A percentile compares a stretch with the other conserved stretches of the same genome.
Conservation (phyloP, 2,329 filamentous ascomycete species). For the Drechslerella coelobrocha region DNA sequence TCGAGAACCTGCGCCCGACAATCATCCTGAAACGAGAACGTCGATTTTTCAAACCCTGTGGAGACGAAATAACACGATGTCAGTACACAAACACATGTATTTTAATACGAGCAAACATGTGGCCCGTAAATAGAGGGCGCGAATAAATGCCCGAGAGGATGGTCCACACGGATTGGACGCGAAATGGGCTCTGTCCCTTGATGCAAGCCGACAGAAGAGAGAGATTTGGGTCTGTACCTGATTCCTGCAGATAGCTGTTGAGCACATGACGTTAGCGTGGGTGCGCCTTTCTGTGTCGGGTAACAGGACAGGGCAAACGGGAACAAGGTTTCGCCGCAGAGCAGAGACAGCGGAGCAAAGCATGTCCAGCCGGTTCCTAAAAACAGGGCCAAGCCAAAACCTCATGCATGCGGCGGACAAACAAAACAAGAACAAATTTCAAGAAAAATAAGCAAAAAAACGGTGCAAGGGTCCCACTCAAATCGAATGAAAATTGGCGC, state of each 20-base stretch:
- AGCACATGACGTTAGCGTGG: conserved; percentile 51
- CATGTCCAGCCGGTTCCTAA: conserved; percentile 48
- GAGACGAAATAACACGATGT: not conserved
- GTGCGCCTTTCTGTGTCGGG: conserved; percentile 45
- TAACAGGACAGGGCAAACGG: conserved; percentile 48
- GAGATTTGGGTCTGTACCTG: conserved; percentile 47
- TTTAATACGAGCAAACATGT: not conserved
- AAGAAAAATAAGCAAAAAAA: conserved; percentile 51
- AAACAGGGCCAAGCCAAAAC: conserved; percentile 47
- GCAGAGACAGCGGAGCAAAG: conserved; percentile 35
- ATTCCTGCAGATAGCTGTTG: conserved; percentile 52
- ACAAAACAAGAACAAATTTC: conserved; percentile 50
- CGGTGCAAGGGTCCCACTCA: conserved; percentile 46
- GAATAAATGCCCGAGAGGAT: not conserved
- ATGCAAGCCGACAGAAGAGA: conserved; percentile 25
- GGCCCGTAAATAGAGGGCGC: not conserved
- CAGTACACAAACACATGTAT: conserved; percentile 10
- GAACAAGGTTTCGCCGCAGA: conserved; percentile 50
- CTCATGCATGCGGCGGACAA: conserved; percentile 44
- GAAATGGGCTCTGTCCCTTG: conserved; percentile 23
- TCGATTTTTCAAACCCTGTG: conserved; percentile 46
- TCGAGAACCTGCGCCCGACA: conserved; percentile 41
- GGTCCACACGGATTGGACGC: not conserved
- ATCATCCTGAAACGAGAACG: conserved; percentile 49
- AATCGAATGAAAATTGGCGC: conserved; percentile 48